Percentiles rank a stretch among this genome's conserved stretches.
phyloP scores from a whole-genome alignment of 1,139 yeast genomes.

The Hansenula anomala region DNA sequence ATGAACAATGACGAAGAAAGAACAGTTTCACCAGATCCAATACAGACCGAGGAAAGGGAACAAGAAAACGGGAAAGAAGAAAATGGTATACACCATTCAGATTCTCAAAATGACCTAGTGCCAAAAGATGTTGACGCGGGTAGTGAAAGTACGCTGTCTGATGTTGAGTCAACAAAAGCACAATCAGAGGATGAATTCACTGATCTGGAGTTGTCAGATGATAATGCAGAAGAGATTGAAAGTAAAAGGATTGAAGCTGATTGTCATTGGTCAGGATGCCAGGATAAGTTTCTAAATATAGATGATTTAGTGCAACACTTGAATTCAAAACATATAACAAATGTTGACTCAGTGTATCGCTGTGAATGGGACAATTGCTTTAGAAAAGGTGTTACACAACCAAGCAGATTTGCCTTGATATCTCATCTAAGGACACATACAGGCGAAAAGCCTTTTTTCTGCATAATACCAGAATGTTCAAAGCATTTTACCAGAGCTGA shows the following conservation, averaged over 20 bases:
- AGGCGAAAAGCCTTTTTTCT: slow-evolving; percentile 63
- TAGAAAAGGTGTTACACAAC: slow-evolving; percentile 36
- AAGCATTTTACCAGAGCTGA: slow-evolving; percentile 55
- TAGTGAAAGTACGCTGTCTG: slow-evolving; percentile 1
- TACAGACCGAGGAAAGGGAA: too few species aligned
- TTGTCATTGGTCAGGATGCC: slow-evolving; percentile 30
- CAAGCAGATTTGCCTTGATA: slow-evolving; percentile 54
- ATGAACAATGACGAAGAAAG: not conserved
- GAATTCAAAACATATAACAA: slow-evolving; percentile 29
- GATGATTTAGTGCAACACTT: slow-evolving; percentile 34
- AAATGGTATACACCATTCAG: too few species aligned
- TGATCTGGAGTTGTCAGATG: not conserved
- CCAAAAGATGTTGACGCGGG: not conserved
- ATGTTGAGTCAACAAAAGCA: not conserved
- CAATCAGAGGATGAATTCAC: not conserved
- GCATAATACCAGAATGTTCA: slow-evolving; percentile 68
- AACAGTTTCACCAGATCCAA: not conserved
- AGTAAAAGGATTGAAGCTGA: not conserved
- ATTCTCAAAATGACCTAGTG: too few species aligned
- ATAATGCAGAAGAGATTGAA: not conserved
- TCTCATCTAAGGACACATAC: slow-evolving; percentile 65
- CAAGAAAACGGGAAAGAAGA: not conserved
- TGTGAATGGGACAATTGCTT: slow-evolving; percentile 65
- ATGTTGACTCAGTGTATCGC: slow-evolving; percentile 36
- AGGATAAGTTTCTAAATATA: slow-evolving; percentile 23